These are phyloP conservation scores for Croton setiger DNA, from an alignment of 441 rosid genomes.

Conservation along the genomic window DNA sequence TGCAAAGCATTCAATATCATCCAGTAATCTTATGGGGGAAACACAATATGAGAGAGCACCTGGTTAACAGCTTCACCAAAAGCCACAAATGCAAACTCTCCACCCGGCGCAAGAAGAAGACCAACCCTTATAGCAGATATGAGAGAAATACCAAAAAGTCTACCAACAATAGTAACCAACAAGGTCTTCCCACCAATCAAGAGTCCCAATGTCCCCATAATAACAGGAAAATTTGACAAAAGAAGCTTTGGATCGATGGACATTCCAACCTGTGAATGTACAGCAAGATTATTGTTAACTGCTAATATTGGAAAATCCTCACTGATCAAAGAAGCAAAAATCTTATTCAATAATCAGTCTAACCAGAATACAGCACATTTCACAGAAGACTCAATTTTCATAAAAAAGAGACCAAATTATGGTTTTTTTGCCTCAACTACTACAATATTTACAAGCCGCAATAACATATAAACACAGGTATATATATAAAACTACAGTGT, in stretches of 20 bases:
- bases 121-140: conserved; percentile 90
- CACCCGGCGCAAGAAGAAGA: conserved; percentile 99
- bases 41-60: conserved; percentile 39
- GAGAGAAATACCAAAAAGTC: conserved; percentile 75
- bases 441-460: neutral
- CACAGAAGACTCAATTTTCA: conserved; percentile 5
- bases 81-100: conserved; percentile 99
- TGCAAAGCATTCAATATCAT: neutral
- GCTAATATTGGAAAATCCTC: conserved; percentile 17
- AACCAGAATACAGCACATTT: neutral
- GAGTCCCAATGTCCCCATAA: conserved; percentile 76
- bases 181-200: conserved; percentile 87
- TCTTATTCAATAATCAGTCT: neutral
- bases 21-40: neutral
- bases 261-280: conserved; percentile 91
- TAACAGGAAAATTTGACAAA: conserved; percentile 78
- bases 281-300: conserved; percentile 27
- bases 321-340: conserved; percentile 24
- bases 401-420: neutral
- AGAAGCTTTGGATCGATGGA: conserved; percentile 98
- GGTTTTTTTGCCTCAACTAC: neutral
- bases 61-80: conserved; percentile 99
- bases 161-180: conserved; percentile 76
- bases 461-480: neutral
- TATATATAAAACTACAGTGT: neutral